These are phyloP conservation scores for Helianthus tuberosus DNA, from an alignment of 129 eudicot genomes.

Conservation along the genomic window DNA sequence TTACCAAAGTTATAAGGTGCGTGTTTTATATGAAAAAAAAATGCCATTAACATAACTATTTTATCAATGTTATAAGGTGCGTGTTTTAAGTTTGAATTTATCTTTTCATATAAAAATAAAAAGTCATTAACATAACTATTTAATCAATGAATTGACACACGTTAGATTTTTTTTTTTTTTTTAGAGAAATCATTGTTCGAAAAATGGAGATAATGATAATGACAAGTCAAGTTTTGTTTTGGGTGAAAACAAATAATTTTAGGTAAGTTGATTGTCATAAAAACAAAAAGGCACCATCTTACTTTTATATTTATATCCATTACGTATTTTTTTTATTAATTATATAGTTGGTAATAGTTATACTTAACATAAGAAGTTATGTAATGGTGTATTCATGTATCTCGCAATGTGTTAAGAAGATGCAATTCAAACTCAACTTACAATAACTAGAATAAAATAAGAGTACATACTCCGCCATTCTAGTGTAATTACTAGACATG, in stretches of 20 bases:
- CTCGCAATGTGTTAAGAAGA: no score
- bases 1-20: no score
- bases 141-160: background rate
- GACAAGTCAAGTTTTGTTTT: constrained; percentile 31
- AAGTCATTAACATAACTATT: background rate
- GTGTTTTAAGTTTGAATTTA: background rate
- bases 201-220: constrained; percentile 23
- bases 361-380: no score
- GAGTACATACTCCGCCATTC: no score
- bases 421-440: no score
- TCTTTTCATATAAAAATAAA: background rate
- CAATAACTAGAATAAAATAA: no score
- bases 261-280: background rate
- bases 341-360: no score
- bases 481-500: no score
- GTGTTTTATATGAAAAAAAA: no score
- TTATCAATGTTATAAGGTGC: background rate
- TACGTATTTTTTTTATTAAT: background rate
- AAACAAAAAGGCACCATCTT: background rate
- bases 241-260: constrained; percentile 8
- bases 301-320: background rate
- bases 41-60: no score
- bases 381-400: no score
- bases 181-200: background rate
- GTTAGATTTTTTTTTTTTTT: no score